A percentile compares a stretch with the other conserved stretches of the same genome.
Conservation (phyloP, 495 filamentous ascomycete species). For the Penicillium verhagenii region DNA sequence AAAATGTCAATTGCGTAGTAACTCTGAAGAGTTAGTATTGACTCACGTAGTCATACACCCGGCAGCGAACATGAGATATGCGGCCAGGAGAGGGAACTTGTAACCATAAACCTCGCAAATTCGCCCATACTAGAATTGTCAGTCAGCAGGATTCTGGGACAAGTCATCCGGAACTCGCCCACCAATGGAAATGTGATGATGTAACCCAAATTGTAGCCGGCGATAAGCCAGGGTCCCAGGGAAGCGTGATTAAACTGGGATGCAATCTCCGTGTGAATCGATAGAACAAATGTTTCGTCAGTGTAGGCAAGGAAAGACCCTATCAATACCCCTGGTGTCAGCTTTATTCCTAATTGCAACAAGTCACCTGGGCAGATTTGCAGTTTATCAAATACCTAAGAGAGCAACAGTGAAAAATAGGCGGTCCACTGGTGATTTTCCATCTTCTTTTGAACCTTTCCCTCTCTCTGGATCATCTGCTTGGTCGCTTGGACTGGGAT, state of each 20-base stretch:
- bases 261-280: neutral
- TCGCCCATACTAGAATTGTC: neutral
- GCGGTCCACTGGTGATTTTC: neutral
- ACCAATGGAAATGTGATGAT: neutral
- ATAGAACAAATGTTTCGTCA: neutral
- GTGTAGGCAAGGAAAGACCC: neutral
- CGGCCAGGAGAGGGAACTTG: neutral
- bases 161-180: neutral
- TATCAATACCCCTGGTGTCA: neutral
- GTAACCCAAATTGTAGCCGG: neutral
- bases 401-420: neutral
- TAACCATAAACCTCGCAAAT: neutral
- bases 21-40: neutral
- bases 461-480: neutral
- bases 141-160: neutral
- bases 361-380: too few relatives aligned
- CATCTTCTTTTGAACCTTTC: neutral
- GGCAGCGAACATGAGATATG: neutral
- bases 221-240: neutral
- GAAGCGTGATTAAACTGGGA: neutral
- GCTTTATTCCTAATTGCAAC: too few relatives aligned
- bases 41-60: neutral
- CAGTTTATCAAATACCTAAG: neutral
- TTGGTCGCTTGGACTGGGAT: neutral
- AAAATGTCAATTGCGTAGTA: neutral